Percentiles rank a stretch among this genome's conserved stretches.
Evolutionary conservation across 371 early-diverging fungal species (phyloP).

Genomic region (Amoeboradix gromovi): DNA sequence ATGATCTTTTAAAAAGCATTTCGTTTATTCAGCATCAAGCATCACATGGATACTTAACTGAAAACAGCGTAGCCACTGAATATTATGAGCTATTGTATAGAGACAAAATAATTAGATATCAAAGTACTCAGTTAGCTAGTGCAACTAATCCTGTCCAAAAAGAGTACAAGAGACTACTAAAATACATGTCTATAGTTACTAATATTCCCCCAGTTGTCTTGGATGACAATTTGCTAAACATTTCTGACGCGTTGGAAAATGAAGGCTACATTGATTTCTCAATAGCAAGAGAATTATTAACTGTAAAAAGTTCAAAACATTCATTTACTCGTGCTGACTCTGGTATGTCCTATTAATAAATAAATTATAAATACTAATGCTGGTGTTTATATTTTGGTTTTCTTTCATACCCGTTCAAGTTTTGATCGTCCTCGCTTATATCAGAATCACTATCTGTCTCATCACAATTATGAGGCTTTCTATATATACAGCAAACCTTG

Average conservation of each 20-base stretch:
- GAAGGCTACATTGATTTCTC: neutral
- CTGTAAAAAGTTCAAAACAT: neutral
- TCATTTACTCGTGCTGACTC: neutral
- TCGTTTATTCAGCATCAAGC: neutral
- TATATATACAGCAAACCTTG: neutral
- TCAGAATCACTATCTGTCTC: neutral
- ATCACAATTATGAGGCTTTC: neutral
- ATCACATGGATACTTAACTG: neutral
- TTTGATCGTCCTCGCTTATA: neutral
- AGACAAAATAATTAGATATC: neutral
- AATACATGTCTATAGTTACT: neutral
- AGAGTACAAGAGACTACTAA: neutral
- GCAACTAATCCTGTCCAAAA: neutral
- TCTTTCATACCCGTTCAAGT: neutral
- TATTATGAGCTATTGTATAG: neutral
- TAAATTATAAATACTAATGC: neutral
- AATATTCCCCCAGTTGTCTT: neutral
- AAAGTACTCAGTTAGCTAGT: neutral
- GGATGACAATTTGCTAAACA: neutral
- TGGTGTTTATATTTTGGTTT: neutral
- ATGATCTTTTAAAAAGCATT: neutral
- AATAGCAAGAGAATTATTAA: neutral
- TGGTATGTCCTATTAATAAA: neutral
- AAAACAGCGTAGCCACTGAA: neutral
- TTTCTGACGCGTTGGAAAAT: neutral